phyloP scores from a whole-genome alignment of 208 protist species.

The Novymonas esmeraldas region DNA sequence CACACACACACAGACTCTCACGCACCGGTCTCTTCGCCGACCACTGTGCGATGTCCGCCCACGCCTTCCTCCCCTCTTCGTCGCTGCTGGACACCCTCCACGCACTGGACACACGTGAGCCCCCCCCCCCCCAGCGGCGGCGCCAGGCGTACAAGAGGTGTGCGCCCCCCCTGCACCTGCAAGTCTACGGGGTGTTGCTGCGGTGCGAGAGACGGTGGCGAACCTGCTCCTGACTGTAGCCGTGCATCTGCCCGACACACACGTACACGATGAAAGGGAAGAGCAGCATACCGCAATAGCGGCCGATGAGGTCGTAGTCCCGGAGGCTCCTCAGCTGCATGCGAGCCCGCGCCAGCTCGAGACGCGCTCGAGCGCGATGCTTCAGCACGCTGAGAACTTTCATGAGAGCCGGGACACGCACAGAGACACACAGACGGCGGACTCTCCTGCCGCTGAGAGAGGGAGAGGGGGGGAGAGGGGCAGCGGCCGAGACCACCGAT shows the following conservation, averaged over 20 bases:
- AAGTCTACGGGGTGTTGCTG: neutral
- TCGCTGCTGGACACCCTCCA: no score
- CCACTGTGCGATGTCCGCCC: no score
- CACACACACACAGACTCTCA: no score
- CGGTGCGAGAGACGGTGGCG: conserved; percentile 24
- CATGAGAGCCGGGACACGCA: conserved; percentile 17
- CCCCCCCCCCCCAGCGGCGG: no score
- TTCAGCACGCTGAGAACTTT: conserved; percentile 31
- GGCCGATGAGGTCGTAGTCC: conserved; percentile 79
- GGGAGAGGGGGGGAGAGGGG: neutral
- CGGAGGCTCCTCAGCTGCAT: conserved; percentile 60
- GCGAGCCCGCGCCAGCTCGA: conserved; percentile 60
- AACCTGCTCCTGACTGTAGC: conserved; percentile 57
- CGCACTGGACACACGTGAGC: no score
- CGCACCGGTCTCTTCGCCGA: no score
- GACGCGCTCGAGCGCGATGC: conserved; percentile 34
- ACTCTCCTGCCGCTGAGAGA: neutral
- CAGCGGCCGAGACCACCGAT: neutral
- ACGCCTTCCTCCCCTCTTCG: no score
- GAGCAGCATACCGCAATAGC: conserved; percentile 72
- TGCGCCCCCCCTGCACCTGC: no score
- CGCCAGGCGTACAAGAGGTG: no score
- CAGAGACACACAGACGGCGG: neutral
- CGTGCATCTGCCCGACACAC: conserved; percentile 64
- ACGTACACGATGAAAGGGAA: conserved; percentile 77